phyloP scores from a whole-genome alignment of 768 basidiomycete genomes.

The Podaxis sp. region DNA sequence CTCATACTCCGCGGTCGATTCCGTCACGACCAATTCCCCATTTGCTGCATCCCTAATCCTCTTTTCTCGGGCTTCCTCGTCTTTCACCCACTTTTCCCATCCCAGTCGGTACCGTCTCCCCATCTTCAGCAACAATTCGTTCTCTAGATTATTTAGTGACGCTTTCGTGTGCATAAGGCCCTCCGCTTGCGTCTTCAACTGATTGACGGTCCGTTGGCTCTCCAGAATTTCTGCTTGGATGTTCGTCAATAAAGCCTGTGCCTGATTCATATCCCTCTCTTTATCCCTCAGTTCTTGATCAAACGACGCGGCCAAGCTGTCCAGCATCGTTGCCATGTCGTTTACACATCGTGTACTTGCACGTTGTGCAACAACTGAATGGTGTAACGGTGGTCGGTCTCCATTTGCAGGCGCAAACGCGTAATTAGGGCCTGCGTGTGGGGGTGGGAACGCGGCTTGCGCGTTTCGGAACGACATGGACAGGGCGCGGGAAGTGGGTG shows the following conservation, averaged over 20 bases:
- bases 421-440: constrained; percentile 38
- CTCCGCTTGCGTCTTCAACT: constrained; percentile 70
- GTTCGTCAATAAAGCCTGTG: constrained; percentile 79
- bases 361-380: constrained; percentile 82
- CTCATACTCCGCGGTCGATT: constrained; percentile 43
- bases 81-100: constrained; percentile 91
- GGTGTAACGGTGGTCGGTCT: constrained; percentile 75
- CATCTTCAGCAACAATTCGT: constrained; percentile 72
- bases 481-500: constrained; percentile 64
- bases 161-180: constrained; percentile 61
- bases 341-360: constrained; percentile 84
- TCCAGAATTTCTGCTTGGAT: constrained; percentile 91
- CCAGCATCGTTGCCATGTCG: constrained; percentile 84
- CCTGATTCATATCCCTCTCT: constrained; percentile 88
- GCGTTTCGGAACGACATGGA: constrained; percentile 75
- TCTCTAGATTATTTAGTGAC: constrained; percentile 60
- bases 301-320: constrained; percentile 84
- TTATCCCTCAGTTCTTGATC: constrained; percentile 91
- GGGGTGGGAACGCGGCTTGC: constrained; percentile 57
- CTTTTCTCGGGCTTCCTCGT: constrained; percentile 79
- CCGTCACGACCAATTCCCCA: constrained; percentile 52
- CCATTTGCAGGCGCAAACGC: constrained; percentile 51
- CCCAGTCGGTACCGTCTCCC: constrained; percentile 79
- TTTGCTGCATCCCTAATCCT: constrained; percentile 60
- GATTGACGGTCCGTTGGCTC: constrained; percentile 70